These are phyloP conservation scores for Zygosaccharomyces rouxii DNA, from an alignment of 805 yeast species.

Conservation along the genomic window DNA sequence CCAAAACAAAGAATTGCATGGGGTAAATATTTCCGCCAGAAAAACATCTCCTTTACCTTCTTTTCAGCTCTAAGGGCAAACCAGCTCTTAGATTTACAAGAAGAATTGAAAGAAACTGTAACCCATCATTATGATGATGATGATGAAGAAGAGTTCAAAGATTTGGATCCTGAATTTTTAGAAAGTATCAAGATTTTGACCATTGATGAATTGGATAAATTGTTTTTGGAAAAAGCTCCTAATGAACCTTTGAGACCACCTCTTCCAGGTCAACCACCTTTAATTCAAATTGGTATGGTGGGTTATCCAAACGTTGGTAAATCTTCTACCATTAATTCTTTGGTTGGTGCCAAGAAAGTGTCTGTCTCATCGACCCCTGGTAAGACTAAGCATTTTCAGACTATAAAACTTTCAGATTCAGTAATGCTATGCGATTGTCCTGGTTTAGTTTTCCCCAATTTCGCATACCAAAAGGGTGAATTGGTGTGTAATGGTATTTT, in stretches of 20 bases:
- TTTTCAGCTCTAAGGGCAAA: slow-evolving; percentile 89
- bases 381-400: slow-evolving; percentile 97
- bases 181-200: slow-evolving; percentile 65
- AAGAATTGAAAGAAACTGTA: slow-evolving; percentile 32
- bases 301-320: slow-evolving; percentile 97
- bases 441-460: slow-evolving; percentile 96
- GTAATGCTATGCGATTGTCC: slow-evolving; percentile 97
- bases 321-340: slow-evolving; percentile 96
- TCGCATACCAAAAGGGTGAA: slow-evolving; percentile 94
- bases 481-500: slow-evolving; percentile 97
- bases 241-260: slow-evolving; percentile 47
- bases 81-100: slow-evolving; percentile 63
- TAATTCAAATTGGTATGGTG: slow-evolving; percentile 87
- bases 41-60: slow-evolving; percentile 77
- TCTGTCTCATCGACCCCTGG: slow-evolving; percentile 98
- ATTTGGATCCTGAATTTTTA: slow-evolving; percentile 34
- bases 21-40: slow-evolving; percentile 75
- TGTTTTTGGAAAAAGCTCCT: slow-evolving; percentile 80
- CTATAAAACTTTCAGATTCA: slow-evolving; percentile 76
- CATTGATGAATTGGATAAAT: slow-evolving; percentile 77
- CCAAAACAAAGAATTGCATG: slow-evolving; percentile 72
- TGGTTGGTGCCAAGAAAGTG: slow-evolving; percentile 95
- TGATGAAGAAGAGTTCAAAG: slow-evolving; percentile 32
- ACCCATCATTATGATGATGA: slow-evolving; percentile 32
- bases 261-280: slow-evolving; percentile 53